Base-by-base conservation (phyloP, 108 stramenopile species). In the Pinguiococcus pyrenoidosus region DNA sequence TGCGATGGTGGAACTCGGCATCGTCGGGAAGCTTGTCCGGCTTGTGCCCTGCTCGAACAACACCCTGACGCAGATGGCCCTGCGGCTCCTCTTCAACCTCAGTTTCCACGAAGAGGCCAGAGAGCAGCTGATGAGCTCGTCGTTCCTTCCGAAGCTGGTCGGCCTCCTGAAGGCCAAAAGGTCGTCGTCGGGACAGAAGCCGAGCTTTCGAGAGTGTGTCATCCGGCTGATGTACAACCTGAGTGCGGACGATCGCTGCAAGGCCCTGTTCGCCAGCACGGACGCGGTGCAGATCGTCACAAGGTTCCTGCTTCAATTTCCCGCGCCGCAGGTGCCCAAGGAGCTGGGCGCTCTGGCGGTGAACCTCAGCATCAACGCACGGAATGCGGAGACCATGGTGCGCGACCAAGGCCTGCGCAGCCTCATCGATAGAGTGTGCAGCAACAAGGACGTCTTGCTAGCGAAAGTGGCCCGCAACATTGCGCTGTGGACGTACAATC, bases 181-280 rank as follows among this genome's bases (percentile, higher is more conserved):
- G n/a, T n/a, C n/a, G n/a, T n/a, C n/a, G n/a, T n/a, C n/a, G n/a
- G n/a, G n/a, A n/a, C n/a, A n/a, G n/a, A 37, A 45, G 4, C 65
- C 61, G 7, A 48, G 42, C 0, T 72, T 46, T 29, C 54, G 71
- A 27, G 71, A 39, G 37, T 49, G 56, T 25, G 47, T 59, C 1
- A 34, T 73, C 30, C 53, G 62, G 28, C 38, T 77, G n/a, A 30
- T 77, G 35, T 77, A 77, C 59, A 73, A 77, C 39, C 39, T 77
- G 21, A 64, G 61, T 34, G 44, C 60, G 13, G 73, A 74, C 22
- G 76, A 71, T 44, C 55, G 51, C 21, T 68, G 71, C 67, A 72
- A 69, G 56, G 49, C 66, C 14, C 59, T 72, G 66, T 64, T 72
- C 22, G 50, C 66, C 6, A 64, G 67, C 37, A 73, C 75, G 24